Base-by-base conservation (phyloP, 768 basidiomycete species). In the Punctularia strigosozonata region DNA sequence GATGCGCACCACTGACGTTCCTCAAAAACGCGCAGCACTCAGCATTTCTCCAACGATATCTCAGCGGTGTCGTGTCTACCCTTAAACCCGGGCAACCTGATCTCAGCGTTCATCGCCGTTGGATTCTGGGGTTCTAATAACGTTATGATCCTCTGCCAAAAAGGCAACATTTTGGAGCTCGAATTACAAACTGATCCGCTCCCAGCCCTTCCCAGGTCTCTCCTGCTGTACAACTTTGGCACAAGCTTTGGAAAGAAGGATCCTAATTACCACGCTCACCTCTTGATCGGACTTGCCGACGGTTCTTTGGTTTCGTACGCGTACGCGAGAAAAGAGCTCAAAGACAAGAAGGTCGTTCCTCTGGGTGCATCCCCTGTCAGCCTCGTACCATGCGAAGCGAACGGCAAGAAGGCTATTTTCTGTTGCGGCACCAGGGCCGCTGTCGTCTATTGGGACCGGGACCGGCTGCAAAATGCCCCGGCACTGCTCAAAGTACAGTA, bases 231-330 rank as follows among this genome's bases (percentile, higher is more conserved):
- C 48, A 75, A 77, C 47, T 88, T 91, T 53, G 71, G 70, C 25
- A 32, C 47, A 37, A 46, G 65, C 51, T 21, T 43, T 10, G 55
- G 54, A 31, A 56, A 20, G 55, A 64, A 52, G 54, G 50, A 46
- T 31, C 46, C 30, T 45, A 68, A 55, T 47, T 62, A 40, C 57
- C 68, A 51, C 49, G 74, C 62, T 1, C 72, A 80, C 44, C 62
- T 92, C 6, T 62, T 94, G 22, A 73, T 73, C 14, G 89, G 89
- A 3, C 63, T 89, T 7, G 74, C 69, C 3, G 75, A 94, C 52
- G 90, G 90, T 2, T 75, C 75, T 13, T 62, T 90, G 20, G 69
- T 73, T 4, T 63, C 71, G 8, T 74, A 73, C 48, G 42, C 58
- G 0, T 75, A 79, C 55, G 52, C 39, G 31, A 46, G 53, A 10